Conservation (phyloP, 2,329 filamentous ascomycete species). For the Colletotrichum musicola region DNA sequence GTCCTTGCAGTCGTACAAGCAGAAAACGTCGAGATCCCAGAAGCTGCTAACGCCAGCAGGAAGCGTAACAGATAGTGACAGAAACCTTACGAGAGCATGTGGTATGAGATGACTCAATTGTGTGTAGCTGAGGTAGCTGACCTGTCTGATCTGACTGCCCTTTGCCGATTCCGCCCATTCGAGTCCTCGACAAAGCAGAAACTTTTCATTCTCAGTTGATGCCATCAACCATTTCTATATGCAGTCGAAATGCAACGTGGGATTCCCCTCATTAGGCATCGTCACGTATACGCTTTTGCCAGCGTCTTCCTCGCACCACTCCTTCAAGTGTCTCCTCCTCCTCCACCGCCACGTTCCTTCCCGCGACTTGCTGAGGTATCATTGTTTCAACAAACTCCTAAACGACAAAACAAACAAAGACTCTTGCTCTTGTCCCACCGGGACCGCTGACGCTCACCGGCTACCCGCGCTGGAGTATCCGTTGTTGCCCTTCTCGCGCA, state of each 20-base stretch:
- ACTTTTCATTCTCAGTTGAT: slow-evolving; percentile 24
- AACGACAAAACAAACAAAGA: background rate
- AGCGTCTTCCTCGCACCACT: background rate
- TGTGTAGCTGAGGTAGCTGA: background rate
- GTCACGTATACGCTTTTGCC: background rate
- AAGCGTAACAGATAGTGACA: too few relatives aligned
- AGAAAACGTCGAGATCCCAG: too few relatives aligned
- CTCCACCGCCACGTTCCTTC: background rate
- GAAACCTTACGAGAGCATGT: background rate
- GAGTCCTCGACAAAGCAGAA: background rate
- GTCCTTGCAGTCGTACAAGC: too few relatives aligned
- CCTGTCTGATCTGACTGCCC: slow-evolving; percentile 1
- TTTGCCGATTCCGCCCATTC: background rate
- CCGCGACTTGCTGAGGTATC: background rate
- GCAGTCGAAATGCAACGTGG: slow-evolving; percentile 5
- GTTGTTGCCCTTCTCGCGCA: slow-evolving; percentile 37
- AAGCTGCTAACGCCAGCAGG: too few relatives aligned
- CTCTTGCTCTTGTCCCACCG: background rate
- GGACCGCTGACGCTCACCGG: background rate
- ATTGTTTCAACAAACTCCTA: background rate
- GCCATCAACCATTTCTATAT: slow-evolving; percentile 18
- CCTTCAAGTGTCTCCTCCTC: background rate
- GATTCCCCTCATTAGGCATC: slow-evolving; percentile 9
- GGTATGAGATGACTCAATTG: background rate
- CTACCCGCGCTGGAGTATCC: slow-evolving; percentile 30